Evolutionary conservation across 2,329 filamentous ascomycete species (phyloP), one percentile per base, ranked within the genome.

Genomic region (Cylindrodendrum hubeiense): DNA sequence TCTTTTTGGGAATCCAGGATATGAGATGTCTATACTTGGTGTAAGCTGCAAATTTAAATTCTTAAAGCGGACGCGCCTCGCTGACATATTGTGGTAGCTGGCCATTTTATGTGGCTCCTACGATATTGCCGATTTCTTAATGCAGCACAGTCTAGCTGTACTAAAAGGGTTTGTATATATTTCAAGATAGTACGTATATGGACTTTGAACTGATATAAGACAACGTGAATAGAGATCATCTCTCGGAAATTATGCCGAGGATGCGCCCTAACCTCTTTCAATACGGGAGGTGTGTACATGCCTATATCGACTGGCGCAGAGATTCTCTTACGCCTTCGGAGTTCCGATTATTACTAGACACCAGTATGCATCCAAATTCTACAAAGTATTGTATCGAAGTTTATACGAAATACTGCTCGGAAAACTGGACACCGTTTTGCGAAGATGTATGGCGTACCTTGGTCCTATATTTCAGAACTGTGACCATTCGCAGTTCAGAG

Each of bases 41-140:
- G 37, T 39, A 8, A 39, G 37, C n/a, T 2, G 7, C 7, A n/a
- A n/a, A n/a, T 17, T 8, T 15, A 39, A 5, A 8, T n/a, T 7
- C 5, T n/a, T n/a, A 8, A n/a, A 8, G 1, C 17, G 2, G 8
- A n/a, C 15, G 8, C 17, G 5, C 3, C 2, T 8, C 15, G n/a
- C 37, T 39, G 8, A 39, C 33, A 39, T n/a, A n/a, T 39, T 6
- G n/a, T n/a, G 37, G 15, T n/a, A 39, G 37, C n/a, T 39, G 5
- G 37, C 15, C 8, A 17, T n/a, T 7, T 2, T n/a, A n/a, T n/a
- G 1, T 39, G 7, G 17, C 5, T 19, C 37, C 37, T 39, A 39
- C n/a, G 37, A 39, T 17, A 39, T 39, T 3, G 37, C 15, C 15
- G 37, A 10, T 39, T 39, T 39, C 15, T 39, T 39, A 8, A 39